Conservation (phyloP, 2,329 filamentous ascomycete species). For the Aspergillus pseudoterreus region DNA sequence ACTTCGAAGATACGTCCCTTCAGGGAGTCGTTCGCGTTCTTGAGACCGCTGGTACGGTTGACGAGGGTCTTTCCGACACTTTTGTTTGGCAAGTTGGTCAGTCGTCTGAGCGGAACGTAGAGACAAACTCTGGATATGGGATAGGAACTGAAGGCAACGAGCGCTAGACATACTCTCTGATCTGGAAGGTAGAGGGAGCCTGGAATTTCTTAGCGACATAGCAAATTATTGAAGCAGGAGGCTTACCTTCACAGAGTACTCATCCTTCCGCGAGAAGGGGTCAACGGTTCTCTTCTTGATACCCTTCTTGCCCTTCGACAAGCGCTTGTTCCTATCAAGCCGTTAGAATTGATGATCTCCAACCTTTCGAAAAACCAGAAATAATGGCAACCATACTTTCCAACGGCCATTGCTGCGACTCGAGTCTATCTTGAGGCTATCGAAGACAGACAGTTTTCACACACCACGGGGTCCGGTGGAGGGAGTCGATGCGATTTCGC, state of each 20-base stretch:
- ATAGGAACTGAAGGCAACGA: slow-evolving; percentile 7
- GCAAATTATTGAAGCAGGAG: neutral
- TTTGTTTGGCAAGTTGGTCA: slow-evolving; percentile 37
- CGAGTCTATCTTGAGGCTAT: slow-evolving; percentile 39
- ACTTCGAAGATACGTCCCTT: slow-evolving; percentile 99
- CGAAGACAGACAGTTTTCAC: slow-evolving; percentile 42
- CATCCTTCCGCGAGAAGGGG: slow-evolving; percentile 98
- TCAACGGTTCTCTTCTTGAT: slow-evolving; percentile 99
- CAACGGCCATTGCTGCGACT: slow-evolving; percentile 76
- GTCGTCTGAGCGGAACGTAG: no score
- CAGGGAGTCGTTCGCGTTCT: slow-evolving; percentile 98
- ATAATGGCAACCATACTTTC: slow-evolving; percentile 57
- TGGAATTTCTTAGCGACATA: slow-evolving; percentile 34
- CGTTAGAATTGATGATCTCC: slow-evolving; percentile 9
- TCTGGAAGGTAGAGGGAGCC: slow-evolving; percentile 93
- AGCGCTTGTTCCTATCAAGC: slow-evolving; percentile 86
- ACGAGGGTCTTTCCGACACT: slow-evolving; percentile 98
- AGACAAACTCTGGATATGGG: neutral
- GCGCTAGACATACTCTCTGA: slow-evolving; percentile 76
- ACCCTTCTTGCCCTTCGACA: slow-evolving; percentile 99
- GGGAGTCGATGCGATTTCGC: slow-evolving; percentile 34
- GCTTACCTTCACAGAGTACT: slow-evolving; percentile 91
- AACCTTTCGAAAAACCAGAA: neutral
- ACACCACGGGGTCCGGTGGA: slow-evolving; percentile 37
- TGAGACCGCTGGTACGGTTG: slow-evolving; percentile 98